Evolutionary conservation across 1,139 yeast genomes (phyloP).

Genomic region (Suhomyces kunorum): DNA sequence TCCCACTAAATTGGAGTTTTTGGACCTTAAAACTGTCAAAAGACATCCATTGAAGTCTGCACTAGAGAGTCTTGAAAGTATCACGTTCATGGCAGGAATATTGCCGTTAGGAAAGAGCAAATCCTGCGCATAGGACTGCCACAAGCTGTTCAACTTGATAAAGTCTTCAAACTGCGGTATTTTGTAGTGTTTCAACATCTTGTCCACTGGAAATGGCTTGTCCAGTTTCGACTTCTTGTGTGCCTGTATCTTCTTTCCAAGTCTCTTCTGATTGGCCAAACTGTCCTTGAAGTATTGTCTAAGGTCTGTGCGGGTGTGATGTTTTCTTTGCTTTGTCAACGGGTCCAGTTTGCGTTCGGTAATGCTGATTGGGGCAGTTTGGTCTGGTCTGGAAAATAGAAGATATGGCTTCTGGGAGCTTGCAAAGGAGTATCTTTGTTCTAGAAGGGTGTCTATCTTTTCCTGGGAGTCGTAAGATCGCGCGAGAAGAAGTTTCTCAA

Average conservation of each 20-base stretch:
- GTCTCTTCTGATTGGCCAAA: slow-evolving; percentile 38
- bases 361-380: slow-evolving; percentile 11
- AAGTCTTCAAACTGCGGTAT: slow-evolving; percentile 59
- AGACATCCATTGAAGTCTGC: slow-evolving; percentile 86
- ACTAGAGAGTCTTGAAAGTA: slow-evolving; percentile 61
- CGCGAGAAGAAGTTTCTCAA: slow-evolving; percentile 57
- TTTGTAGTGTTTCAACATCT: slow-evolving; percentile 33
- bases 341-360: slow-evolving; percentile 8
- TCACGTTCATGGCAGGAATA: slow-evolving; percentile 31
- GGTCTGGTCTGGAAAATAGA: slow-evolving; percentile 13
- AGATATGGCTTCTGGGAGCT: slow-evolving; percentile 60
- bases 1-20: slow-evolving; percentile 63
- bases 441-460: slow-evolving; percentile 51
- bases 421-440: slow-evolving; percentile 53
- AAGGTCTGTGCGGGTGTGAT: slow-evolving; percentile 47
- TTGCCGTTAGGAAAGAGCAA: slow-evolving; percentile 41
- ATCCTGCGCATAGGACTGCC: slow-evolving; percentile 63
- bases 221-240: slow-evolving; percentile 23
- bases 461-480: slow-evolving; percentile 48
- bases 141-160: slow-evolving; percentile 51
- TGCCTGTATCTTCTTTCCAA: slow-evolving; percentile 35
- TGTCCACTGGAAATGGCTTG: slow-evolving; percentile 29
- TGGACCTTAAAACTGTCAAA: slow-evolving; percentile 58
- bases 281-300: slow-evolving; percentile 43
- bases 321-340: slow-evolving; percentile 22